These are phyloP conservation scores for Auriscalpium vulgare DNA, from an alignment of 768 basidiomycete species.

Conservation along the genomic window DNA sequence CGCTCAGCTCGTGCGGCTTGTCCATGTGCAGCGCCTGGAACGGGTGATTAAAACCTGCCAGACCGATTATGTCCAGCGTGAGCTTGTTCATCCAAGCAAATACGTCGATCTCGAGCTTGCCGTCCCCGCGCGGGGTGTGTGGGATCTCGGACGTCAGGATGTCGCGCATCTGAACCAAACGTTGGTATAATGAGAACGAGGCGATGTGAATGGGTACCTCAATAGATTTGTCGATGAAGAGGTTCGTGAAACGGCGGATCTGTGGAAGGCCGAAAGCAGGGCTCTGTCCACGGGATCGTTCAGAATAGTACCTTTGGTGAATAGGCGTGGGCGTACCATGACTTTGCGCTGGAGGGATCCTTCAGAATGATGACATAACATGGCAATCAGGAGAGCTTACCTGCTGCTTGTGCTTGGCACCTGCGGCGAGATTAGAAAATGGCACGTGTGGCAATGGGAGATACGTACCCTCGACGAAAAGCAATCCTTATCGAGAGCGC, in stretches of 20 bases:
- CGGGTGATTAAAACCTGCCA: not conserved
- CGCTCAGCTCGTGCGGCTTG: not conserved
- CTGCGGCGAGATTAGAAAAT: no score
- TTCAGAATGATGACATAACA: no score
- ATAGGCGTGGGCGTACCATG: no score
- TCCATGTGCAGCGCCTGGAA: not conserved
- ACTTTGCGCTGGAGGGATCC: no score
- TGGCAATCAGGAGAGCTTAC: no score
- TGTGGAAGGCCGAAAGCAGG: conserved; percentile 2
- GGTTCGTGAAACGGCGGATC: not conserved
- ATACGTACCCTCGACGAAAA: not conserved
- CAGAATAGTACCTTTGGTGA: no score
- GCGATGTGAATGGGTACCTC: not conserved
- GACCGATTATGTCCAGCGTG: not conserved
- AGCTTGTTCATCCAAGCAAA: not conserved
- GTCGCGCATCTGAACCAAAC: not conserved
- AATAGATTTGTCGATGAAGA: conserved; percentile 1
- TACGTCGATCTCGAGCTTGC: not conserved
- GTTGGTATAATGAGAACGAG: not conserved
- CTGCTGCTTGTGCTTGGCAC: no score
- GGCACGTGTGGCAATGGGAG: no score
- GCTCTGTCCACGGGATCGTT: not conserved
- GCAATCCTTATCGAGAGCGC: not conserved
- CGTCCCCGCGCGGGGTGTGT: no score
- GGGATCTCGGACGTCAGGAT: not conserved